Evolutionary conservation across 805 yeast genomes (phyloP).

Genomic region (Kluyveromyces wickerhamii): DNA sequence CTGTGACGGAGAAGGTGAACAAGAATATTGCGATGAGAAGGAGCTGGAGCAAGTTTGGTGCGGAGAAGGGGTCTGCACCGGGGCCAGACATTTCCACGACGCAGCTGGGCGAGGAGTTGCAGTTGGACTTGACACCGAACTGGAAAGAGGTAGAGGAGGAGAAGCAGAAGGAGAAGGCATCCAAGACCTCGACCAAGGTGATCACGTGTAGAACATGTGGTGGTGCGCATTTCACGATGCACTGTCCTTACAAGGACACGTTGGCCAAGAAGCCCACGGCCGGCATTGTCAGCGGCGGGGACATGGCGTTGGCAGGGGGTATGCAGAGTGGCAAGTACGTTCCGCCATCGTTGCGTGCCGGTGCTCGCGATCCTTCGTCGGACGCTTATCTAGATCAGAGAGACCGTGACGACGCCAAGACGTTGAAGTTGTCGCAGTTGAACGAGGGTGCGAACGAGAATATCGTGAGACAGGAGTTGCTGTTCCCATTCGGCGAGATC

Average conservation of each 20-base stretch:
- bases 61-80: conserved; percentile 59
- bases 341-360: conserved; percentile 48
- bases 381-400: conserved; percentile 35
- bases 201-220: conserved; percentile 84
- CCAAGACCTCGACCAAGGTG: conserved; percentile 39
- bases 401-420: conserved; percentile 77
- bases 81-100: conserved; percentile 91
- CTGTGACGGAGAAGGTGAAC: conserved; percentile 73
- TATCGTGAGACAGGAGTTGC: conserved; percentile 63
- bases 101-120: conserved; percentile 77
- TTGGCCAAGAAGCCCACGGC: conserved; percentile 42
- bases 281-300: conserved; percentile 28
- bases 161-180: conserved; percentile 37
- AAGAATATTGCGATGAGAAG: conserved; percentile 81
- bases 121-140: conserved; percentile 61
- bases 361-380: conserved; percentile 34
- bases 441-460: conserved; percentile 79
- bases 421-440: conserved; percentile 86
- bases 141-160: conserved; percentile 75
- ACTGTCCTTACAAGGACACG: conserved; percentile 93
- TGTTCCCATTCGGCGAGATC: conserved; percentile 56
- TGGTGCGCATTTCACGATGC: conserved; percentile 86
- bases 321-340: conserved; percentile 41
- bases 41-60: conserved; percentile 84
- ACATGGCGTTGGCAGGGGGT: conserved; percentile 31